A percentile compares a stretch with the other conserved stretches of the same genome.
These are phyloP conservation scores for Senna siamea DNA, from an alignment of 306 rosid genomes.

Conservation along the genomic window DNA sequence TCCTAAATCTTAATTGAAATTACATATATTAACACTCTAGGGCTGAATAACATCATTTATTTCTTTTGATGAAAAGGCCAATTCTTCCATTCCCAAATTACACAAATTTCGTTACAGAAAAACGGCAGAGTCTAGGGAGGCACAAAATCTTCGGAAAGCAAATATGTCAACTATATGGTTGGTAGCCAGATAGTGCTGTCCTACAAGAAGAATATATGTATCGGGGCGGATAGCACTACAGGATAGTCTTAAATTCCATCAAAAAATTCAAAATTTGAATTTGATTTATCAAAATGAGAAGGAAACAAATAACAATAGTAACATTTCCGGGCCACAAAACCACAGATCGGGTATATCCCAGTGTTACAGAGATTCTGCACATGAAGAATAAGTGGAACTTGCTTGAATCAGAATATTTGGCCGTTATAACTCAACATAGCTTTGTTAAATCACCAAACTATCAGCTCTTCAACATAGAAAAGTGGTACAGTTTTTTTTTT, in stretches of 20 bases:
- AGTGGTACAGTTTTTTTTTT: too few species aligned
- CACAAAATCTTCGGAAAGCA: constrained; percentile 10
- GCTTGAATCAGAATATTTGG: constrained; percentile 8
- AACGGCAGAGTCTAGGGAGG: background rate
- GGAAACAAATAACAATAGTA: background rate
- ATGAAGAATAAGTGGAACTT: background rate
- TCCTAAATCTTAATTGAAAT: background rate
- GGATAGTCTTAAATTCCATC: background rate
- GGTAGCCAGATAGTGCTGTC: constrained; percentile 29
- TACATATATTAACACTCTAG: background rate
- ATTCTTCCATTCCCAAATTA: background rate
- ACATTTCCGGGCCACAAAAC: constrained; percentile 28
- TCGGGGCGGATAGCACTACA: background rate
- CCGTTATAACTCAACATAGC: background rate
- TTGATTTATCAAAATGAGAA: constrained; percentile 22
- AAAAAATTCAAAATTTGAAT: constrained; percentile 40
- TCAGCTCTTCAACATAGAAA: too few species aligned
- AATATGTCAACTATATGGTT: constrained; percentile 17
- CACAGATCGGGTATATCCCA: constrained; percentile 47
- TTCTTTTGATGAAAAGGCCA: background rate
- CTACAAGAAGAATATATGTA: constrained; percentile 30
- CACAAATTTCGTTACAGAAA: background rate
- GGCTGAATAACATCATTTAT: background rate
- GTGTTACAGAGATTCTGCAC: constrained; percentile 27
- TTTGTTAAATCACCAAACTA: background rate